These are phyloP conservation scores for Leishmania gerbilli DNA, from an alignment of 208 protist genomes.

Conservation along the genomic window DNA sequence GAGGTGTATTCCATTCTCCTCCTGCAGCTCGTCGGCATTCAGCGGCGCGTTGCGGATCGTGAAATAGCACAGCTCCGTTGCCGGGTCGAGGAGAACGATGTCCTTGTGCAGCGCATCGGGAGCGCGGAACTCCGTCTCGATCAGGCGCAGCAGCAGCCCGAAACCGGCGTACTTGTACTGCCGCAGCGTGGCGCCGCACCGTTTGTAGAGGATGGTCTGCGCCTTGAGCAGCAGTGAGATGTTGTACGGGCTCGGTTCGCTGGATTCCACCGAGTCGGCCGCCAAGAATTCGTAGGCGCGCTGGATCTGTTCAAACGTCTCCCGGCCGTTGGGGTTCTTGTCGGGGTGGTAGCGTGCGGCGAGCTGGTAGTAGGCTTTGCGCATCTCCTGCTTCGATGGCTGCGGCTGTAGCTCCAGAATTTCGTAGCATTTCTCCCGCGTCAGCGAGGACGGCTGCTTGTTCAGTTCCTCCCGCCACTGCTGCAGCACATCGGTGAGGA, in stretches of 20 bases:
- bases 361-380: conserved; percentile 94
- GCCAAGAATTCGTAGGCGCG: conserved; percentile 89
- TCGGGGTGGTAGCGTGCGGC: conserved; percentile 96
- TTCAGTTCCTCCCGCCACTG: conserved; percentile 88
- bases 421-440: conserved; percentile 57
- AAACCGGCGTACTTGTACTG: conserved; percentile 97
- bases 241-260: conserved; percentile 54
- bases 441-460: conserved; percentile 82
- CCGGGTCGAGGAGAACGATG: conserved; percentile 74
- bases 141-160: conserved; percentile 79
- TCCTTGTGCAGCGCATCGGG: conserved; percentile 70
- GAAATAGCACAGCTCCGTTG: conserved; percentile 88
- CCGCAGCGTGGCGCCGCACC: conserved; percentile 69
- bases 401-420: conserved; percentile 70
- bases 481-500: conserved; percentile 88
- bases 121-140: conserved; percentile 72
- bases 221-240: conserved; percentile 82
- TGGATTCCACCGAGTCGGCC: conserved; percentile 33
- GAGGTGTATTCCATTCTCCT: conserved; percentile 90
- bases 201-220: conserved; percentile 94
- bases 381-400: conserved; percentile 53
- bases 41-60: conserved; percentile 91
- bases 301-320: conserved; percentile 94
- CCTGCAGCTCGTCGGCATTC: conserved; percentile 94
- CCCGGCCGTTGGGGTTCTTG: conserved; percentile 95